Evolutionary conservation across 2,329 filamentous ascomycete species (phyloP).

Genomic region (Lasiodiplodia gonubiensis): DNA sequence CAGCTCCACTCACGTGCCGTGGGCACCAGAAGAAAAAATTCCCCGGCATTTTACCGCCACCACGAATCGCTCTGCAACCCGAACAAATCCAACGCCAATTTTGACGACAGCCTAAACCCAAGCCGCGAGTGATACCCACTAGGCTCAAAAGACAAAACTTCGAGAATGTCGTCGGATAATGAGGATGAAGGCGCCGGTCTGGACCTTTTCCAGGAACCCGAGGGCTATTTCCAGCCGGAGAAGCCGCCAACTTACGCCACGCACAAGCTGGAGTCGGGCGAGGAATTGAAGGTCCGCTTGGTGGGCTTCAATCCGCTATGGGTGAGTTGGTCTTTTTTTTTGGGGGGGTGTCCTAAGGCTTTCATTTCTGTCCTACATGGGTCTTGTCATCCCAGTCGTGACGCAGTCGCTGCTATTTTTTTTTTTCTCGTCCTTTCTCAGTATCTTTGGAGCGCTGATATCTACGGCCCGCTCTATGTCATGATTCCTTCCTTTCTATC

Average conservation of each 20-base stretch:
- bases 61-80: background rate
- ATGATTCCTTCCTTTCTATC: too few species aligned
- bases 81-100: background rate
- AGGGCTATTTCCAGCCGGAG: conserved; percentile 78
- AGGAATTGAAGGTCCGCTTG: conserved; percentile 72
- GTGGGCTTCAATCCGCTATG: conserved; percentile 89
- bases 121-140: background rate
- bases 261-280: conserved; percentile 71
- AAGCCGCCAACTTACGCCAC: conserved; percentile 75
- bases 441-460: too few species aligned
- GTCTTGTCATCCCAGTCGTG: background rate
- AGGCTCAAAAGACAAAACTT: background rate
- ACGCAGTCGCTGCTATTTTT: background rate
- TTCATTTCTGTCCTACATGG: background rate
- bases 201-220: conserved; percentile 78
- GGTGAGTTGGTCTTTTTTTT: conserved; percentile 52
- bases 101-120: background rate
- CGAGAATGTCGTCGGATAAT: conserved; percentile 30
- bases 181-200: conserved; percentile 41
- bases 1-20: conserved; percentile 2
- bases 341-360: background rate
- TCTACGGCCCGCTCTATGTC: too few species aligned
- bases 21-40: background rate
- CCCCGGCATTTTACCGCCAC: conserved; percentile 11
- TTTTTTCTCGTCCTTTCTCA: background rate